Base-by-base conservation (phyloP, 768 basidiomycete genomes). In the Mycena chlorophos region DNA sequence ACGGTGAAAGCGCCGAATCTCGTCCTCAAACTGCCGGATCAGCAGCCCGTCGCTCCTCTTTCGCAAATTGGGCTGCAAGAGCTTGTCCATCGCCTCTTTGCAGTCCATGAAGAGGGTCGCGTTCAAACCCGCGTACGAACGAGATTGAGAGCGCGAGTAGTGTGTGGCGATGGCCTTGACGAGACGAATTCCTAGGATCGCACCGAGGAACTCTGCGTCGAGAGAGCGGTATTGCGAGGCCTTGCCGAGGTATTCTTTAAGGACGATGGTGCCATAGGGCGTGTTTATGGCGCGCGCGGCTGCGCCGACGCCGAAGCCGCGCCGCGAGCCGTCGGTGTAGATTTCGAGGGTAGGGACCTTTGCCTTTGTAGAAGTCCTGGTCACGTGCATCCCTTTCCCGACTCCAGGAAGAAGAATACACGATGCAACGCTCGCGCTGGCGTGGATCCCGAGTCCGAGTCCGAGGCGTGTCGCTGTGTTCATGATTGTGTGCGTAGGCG, bases 31-130 rank as follows among this genome's bases (percentile, higher is more conserved):
- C 13, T 47, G 51, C 1, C 20, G 20, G 5, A 52, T 10, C 46
- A 58, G 16, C 2, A 6, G 4, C 6, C 2, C 16, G 48, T 58
- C 25, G 8, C 14, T 23, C 1, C 34, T n/a, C 6, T 25, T 27
- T 1, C 45, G 27, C 5, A 2, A 12, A n/a, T 19, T 23, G 6
- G 28, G 38, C 4, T 28, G 20, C 2, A 43, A 17, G 23, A 57
- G 13, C 49, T 49, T 51, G 22, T 5, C 25, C 12, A 62, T 62
- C 1, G 60, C 60, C 16, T 45, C 49, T 19, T 55, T 40, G 46
- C 51, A 62, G 25, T 62, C 60, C 14, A 39, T 8, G 46, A 62
- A 26, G 26, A 62, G 30, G 14, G 60, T 62, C 29, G 51, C 53
- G 13, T 13, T 46, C 25, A 27, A n/a, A 25, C 5, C 45, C 6